Percentiles rank a stretch among this genome's conserved stretches.
phyloP scores from a whole-genome alignment of 139 green algal genomes.

The Chlamydomonas sp. region DNA sequence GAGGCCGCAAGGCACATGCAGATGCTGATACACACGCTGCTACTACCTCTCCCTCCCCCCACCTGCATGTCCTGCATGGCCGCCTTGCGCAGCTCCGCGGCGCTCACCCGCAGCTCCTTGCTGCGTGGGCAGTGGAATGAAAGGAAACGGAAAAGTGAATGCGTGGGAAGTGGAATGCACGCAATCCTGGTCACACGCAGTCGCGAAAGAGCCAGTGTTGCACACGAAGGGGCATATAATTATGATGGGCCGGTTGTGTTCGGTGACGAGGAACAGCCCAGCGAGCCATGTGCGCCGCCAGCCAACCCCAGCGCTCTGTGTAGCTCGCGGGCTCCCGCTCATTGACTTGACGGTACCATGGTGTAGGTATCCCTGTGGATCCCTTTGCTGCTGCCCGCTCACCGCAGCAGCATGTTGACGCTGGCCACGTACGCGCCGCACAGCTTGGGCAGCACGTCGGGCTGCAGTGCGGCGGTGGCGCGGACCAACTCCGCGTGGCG shows the following conservation, averaged over 20 bases:
- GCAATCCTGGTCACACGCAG: no score
- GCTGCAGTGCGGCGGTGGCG: conserved; percentile 42
- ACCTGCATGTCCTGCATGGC: conserved; percentile 22
- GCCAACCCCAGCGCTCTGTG: no score
- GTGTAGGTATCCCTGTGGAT: no score
- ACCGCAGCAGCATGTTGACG: conserved; percentile 38
- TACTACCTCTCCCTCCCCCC: background rate
- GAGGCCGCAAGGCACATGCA: no score
- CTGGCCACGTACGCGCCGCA: background rate
- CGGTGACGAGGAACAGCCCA: no score
- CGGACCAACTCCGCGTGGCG: conserved; percentile 39
- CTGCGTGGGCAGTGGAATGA: background rate
- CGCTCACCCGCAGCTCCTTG: conserved; percentile 33
- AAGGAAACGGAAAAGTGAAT: background rate
- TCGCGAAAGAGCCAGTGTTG: no score
- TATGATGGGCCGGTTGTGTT: no score
- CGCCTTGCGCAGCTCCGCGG: conserved; percentile 35
- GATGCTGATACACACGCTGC: background rate
- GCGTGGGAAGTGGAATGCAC: background rate
- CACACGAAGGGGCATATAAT: no score
- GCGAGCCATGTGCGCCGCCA: no score
- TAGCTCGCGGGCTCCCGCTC: no score
- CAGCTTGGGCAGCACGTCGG: conserved; percentile 19
- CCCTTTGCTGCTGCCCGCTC: conserved; percentile 25
- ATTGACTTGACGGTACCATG: no score